Percentiles rank a stretch among this genome's conserved stretches.
Evolutionary conservation across 305 asterid species (phyloP).

Genomic region (Fraxinus nigra): DNA sequence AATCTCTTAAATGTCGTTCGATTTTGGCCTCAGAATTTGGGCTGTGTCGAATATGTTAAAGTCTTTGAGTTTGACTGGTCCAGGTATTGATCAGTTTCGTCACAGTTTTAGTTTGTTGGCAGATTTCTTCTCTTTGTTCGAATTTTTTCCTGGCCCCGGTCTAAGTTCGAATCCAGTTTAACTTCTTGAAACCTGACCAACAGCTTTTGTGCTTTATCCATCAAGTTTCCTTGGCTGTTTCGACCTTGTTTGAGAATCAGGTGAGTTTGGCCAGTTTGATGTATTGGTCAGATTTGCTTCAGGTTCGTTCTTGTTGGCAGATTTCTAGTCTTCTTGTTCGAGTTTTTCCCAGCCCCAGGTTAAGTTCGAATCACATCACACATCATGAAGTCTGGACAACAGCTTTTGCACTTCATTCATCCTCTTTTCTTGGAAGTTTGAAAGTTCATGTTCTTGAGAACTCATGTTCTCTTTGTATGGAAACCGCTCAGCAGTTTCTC

Average conservation of each 20-base stretch:
- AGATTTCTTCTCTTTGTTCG: background rate
- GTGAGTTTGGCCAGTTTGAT: background rate
- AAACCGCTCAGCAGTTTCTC: background rate
- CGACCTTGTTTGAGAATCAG: background rate
- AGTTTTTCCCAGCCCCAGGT: background rate
- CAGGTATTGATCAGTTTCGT: background rate
- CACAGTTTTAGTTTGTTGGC: background rate
- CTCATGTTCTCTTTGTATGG: background rate
- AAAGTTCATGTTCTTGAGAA: background rate
- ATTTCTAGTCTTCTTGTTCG: background rate
- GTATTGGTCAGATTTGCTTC: background rate
- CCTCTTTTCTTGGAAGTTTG: background rate
- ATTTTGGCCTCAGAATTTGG: background rate
- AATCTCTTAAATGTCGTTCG: background rate
- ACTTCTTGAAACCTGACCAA: background rate
- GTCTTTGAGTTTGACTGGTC: background rate
- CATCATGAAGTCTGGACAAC: background rate
- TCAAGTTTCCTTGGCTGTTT: background rate
- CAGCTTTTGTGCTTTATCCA: background rate
- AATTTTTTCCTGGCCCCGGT: background rate
- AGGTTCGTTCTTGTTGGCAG: background rate
- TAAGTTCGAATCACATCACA: background rate
- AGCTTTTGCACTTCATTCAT: background rate
- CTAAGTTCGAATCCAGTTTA: background rate
- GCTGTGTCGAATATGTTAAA: background rate